These are phyloP conservation scores for Paxillus involutus DNA, from an alignment of 768 basidiomycete genomes.

Conservation along the genomic window DNA sequence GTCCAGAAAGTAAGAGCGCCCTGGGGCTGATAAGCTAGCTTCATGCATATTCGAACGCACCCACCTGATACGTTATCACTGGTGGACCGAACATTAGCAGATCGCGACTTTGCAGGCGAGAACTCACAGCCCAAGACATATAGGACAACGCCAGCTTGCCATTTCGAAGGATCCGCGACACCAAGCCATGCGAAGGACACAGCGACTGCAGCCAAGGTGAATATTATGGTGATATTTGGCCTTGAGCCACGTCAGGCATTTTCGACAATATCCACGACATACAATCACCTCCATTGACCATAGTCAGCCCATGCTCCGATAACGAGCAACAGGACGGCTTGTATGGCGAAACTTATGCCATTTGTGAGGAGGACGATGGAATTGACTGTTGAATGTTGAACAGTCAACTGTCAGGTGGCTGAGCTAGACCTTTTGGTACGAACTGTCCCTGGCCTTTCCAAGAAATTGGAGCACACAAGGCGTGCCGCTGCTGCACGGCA, in stretches of 20 bases:
- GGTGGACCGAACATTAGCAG: neutral
- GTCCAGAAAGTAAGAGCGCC: slow-evolving; percentile 80
- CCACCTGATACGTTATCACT: slow-evolving; percentile 75
- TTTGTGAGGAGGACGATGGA: slow-evolving; percentile 79
- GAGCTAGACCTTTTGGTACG: slow-evolving; percentile 15
- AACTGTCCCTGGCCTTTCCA: slow-evolving; percentile 59
- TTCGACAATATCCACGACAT: neutral
- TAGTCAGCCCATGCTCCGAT: slow-evolving; percentile 84
- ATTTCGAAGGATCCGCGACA: slow-evolving; percentile 62
- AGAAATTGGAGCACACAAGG: slow-evolving; percentile 68
- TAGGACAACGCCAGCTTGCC: slow-evolving; percentile 59
- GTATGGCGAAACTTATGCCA: slow-evolving; percentile 76
- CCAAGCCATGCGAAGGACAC: slow-evolving; percentile 81
- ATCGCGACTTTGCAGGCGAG: neutral
- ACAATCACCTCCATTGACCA: slow-evolving; percentile 65
- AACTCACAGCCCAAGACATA: slow-evolving; percentile 65
- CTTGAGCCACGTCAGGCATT: slow-evolving; percentile 29
- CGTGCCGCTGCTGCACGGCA: slow-evolving; percentile 46
- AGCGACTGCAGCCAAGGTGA: slow-evolving; percentile 62
- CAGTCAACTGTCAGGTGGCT: neutral
- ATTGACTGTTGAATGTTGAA: slow-evolving; percentile 47
- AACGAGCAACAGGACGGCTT: slow-evolving; percentile 61
- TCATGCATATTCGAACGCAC: neutral
- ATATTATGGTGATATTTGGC: slow-evolving; percentile 77
- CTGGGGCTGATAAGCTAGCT: slow-evolving; percentile 29